phyloP scores from a whole-genome alignment of 2,329 filamentous ascomycete species.

The Colletotrichum sp. region DNA sequence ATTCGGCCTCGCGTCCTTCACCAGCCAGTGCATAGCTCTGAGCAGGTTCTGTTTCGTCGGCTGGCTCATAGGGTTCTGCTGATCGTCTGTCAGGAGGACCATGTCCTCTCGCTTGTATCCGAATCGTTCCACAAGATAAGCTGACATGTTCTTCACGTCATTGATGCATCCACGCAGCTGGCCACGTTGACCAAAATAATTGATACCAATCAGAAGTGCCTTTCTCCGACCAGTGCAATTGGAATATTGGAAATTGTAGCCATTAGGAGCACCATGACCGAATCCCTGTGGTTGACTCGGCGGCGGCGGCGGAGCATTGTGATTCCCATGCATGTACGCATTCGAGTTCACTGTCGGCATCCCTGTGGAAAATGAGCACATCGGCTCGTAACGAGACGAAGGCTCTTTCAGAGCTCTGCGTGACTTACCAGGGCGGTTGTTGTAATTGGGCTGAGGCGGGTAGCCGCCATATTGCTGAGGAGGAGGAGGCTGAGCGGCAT shows the following conservation, averaged over 20 bases:
- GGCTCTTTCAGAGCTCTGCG: background rate
- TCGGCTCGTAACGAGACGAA: background rate
- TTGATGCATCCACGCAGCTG: conserved; percentile 95
- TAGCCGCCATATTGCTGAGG: conserved; percentile 51
- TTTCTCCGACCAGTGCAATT: conserved; percentile 88
- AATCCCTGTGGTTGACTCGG: conserved; percentile 73
- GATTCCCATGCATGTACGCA: conserved; percentile 61
- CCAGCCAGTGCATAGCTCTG: conserved; percentile 96
- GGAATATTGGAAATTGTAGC: conserved; percentile 89
- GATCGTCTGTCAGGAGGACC: conserved; percentile 95
- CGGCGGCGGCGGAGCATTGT: conserved; percentile 67
- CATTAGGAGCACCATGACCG: conserved; percentile 78
- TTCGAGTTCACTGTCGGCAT: conserved; percentile 53
- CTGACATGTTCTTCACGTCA: conserved; percentile 96
- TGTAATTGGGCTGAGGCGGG: conserved; percentile 51
- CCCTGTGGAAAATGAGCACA: conserved; percentile 28
- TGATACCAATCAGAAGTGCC: conserved; percentile 91
- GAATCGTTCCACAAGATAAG: conserved; percentile 86
- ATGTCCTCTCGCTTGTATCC: conserved; percentile 95
- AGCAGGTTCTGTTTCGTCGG: conserved; percentile 95
- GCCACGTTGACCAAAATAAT: conserved; percentile 92
- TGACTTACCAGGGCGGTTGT: conserved; percentile 51
- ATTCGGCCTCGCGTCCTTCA: conserved; percentile 90
- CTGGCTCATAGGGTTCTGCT: conserved; percentile 96
- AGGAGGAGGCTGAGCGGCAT: conserved; percentile 32